These are phyloP conservation scores for Coccinonectria pachysandricola DNA, from an alignment of 2,329 filamentous ascomycete species.

Conservation along the genomic window DNA sequence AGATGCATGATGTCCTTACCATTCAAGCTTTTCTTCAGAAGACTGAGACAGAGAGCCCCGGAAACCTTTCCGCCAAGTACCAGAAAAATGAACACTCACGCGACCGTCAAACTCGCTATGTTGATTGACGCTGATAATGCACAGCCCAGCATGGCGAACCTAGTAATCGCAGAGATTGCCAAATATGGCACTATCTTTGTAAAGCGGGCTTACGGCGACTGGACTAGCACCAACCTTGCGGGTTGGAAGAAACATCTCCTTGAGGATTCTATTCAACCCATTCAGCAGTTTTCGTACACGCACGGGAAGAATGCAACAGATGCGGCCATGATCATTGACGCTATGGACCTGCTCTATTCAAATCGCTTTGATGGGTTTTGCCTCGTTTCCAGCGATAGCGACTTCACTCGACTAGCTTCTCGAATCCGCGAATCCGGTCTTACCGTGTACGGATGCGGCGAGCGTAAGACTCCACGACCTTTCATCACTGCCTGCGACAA, in stretches of 20 bases:
- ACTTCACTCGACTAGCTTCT: conserved; percentile 25
- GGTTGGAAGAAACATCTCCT: conserved; percentile 24
- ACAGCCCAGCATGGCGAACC: conserved; percentile 7
- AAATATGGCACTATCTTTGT: conserved; percentile 23
- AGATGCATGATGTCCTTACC: too few relatives aligned
- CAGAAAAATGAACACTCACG: not conserved
- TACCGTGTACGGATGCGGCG: conserved; percentile 25
- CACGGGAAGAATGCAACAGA: conserved; percentile 26
- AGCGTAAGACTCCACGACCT: conserved; percentile 21
- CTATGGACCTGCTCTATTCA: conserved; percentile 27
- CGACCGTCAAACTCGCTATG: conserved; percentile 18
- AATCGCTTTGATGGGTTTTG: conserved; percentile 24
- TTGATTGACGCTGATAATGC: conserved; percentile 26
- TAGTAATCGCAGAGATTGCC: conserved; percentile 21
- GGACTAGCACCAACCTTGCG: conserved; percentile 17
- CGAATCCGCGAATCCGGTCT: conserved; percentile 24
- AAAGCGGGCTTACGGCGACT: conserved; percentile 25
- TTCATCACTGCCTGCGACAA: conserved; percentile 24
- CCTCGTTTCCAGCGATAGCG: conserved; percentile 25
- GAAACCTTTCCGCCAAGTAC: too few relatives aligned
- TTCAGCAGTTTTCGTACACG: conserved; percentile 28
- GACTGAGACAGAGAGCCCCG: too few relatives aligned
- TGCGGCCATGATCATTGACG: conserved; percentile 27
- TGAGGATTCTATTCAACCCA: conserved; percentile 22
- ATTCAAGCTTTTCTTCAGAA: too few relatives aligned